phyloP scores from a whole-genome alignment of 768 basidiomycete species.

The Tulasnella sp. region DNA sequence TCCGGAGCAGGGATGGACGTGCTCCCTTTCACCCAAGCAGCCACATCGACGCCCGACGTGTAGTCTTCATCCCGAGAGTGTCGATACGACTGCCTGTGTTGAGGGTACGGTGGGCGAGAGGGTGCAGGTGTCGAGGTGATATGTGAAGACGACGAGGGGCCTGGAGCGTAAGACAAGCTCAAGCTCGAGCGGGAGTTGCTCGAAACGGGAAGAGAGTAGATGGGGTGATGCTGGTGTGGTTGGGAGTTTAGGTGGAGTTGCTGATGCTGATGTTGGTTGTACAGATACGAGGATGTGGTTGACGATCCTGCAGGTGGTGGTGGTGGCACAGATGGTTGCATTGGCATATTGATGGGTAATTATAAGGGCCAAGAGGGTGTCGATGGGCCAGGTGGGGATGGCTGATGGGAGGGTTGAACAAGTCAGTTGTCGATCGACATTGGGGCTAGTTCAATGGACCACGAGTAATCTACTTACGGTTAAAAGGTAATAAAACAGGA shows the following conservation, averaged over 20 bases:
- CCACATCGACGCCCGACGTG: constrained; percentile 16
- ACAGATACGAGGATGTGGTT: constrained; percentile 5
- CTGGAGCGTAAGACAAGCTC: constrained; percentile 18
- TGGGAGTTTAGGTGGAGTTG: constrained; percentile 17
- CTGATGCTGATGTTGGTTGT: background rate
- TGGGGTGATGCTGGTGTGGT: constrained; percentile 3
- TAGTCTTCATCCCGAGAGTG: background rate
- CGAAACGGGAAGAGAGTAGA: background rate
- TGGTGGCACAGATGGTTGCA: constrained; percentile 8
- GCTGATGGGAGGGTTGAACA: background rate
- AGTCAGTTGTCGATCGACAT: background rate
- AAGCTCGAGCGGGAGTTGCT: constrained; percentile 15
- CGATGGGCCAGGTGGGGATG: background rate
- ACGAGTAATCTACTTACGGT: constrained; percentile 5
- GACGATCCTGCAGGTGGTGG: constrained; percentile 15
- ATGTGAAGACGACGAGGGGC: background rate
- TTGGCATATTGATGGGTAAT: constrained; percentile 13
- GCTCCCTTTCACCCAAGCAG: constrained; percentile 2
- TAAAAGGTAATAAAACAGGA: constrained; percentile 11
- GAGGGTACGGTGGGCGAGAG: constrained; percentile 3
- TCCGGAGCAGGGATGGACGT: background rate
- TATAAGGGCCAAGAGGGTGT: constrained; percentile 15
- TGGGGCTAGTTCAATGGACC: background rate
- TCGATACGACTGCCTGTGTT: background rate
- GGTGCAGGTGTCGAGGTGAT: background rate